These are phyloP conservation scores for Ulota crispa DNA, from an alignment of 225 moss, liverwort and hornwort species.

Conservation along the genomic window DNA sequence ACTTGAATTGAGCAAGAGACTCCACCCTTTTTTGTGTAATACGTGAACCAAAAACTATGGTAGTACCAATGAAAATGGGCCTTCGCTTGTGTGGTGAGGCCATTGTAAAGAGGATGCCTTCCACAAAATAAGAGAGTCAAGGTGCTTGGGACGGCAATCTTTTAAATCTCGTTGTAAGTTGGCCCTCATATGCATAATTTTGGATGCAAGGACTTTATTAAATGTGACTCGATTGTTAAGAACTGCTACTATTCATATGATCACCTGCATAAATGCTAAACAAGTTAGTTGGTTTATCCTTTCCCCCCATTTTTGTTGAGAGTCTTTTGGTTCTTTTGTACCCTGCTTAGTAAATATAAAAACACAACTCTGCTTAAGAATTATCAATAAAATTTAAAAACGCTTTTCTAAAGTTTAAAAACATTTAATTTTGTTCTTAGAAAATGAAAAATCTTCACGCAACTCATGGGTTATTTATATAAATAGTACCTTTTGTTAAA, in stretches of 20 bases:
- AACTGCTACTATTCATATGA: background rate
- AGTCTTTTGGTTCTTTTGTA: background rate
- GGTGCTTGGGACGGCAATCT: background rate
- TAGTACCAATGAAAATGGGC: no score
- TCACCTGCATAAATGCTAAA: background rate
- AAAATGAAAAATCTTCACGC: rapidly evolving
- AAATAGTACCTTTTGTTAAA: no score
- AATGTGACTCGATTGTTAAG: background rate
- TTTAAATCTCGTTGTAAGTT: background rate
- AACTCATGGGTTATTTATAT: background rate
- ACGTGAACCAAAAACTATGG: no score
- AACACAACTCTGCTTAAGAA: background rate
- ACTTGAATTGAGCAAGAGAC: no score
- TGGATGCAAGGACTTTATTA: background rate
- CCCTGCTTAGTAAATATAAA: background rate
- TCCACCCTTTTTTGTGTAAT: no score
- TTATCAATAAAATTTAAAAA: background rate
- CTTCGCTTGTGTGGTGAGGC: background rate
- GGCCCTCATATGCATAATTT: background rate
- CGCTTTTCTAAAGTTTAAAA: rapidly evolving
- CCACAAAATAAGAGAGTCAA: background rate
- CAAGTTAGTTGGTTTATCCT: background rate
- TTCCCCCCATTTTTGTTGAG: background rate
- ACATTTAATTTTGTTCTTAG: background rate
- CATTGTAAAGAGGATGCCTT: background rate